Percentiles rank a stretch among this genome's conserved stretches.
Evolutionary conservation across 768 basidiomycete genomes (phyloP).

Genomic region (Lyophyllum semitale): DNA sequence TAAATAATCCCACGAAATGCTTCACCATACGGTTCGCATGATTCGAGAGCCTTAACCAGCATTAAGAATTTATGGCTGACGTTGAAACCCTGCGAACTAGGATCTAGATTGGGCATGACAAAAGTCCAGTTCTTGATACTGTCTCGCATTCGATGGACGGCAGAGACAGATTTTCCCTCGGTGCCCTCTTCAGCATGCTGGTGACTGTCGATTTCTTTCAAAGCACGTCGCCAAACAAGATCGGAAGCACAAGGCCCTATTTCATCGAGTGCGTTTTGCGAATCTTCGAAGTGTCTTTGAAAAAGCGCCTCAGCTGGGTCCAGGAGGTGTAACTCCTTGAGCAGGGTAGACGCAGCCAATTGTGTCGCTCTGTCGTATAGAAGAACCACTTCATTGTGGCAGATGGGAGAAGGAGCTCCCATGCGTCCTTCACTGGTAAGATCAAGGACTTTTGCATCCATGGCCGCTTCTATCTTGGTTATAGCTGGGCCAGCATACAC

Average conservation of each 20-base stretch:
- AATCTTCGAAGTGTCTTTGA: constrained; percentile 45
- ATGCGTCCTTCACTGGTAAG: constrained; percentile 32
- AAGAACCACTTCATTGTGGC: constrained; percentile 54
- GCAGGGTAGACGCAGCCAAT: constrained; percentile 40
- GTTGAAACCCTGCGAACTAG: constrained; percentile 61
- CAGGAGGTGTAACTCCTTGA: constrained; percentile 47
- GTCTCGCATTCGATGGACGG: constrained; percentile 31
- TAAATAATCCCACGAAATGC: constrained; percentile 66
- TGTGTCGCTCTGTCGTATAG: constrained; percentile 46
- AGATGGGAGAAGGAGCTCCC: constrained; percentile 34
- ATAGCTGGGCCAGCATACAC: constrained; percentile 33
- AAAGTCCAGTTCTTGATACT: constrained; percentile 64
- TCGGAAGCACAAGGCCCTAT: constrained; percentile 73
- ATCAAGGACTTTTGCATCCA: constrained; percentile 42
- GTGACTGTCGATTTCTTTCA: constrained; percentile 42
- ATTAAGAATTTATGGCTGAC: constrained; percentile 67
- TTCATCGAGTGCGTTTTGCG: constrained; percentile 48
- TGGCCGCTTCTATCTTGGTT: constrained; percentile 37
- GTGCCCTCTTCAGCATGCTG: constrained; percentile 39
- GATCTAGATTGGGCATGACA: constrained; percentile 62
- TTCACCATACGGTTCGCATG: constrained; percentile 53
- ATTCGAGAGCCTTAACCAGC: constrained; percentile 59
- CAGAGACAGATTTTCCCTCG: constrained; percentile 24
- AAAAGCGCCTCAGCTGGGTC: constrained; percentile 41
- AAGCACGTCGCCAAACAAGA: constrained; percentile 63